Evolutionary conservation across 2,329 filamentous ascomycete species (phyloP).

Genomic region (Nemania abortiva): DNA sequence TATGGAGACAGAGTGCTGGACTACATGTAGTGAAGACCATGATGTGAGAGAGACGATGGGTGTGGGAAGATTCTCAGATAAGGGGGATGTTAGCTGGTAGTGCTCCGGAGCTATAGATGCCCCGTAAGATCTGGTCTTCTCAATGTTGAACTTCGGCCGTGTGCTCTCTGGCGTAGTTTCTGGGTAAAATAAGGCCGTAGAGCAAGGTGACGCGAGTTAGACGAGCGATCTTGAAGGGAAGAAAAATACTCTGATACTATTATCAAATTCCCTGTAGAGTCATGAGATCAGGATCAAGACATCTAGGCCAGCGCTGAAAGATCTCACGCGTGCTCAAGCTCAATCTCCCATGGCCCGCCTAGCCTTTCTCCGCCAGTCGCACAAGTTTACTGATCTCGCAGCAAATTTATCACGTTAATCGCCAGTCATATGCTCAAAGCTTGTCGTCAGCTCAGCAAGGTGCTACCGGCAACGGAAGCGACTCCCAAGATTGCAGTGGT

Average conservation of each 20-base stretch:
- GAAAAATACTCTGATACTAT: too few relatives aligned
- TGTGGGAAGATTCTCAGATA: neutral
- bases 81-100: constrained; percentile 13
- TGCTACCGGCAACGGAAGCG: neutral
- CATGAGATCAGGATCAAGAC: too few relatives aligned
- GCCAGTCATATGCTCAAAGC: neutral
- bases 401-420: neutral
- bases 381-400: too few relatives aligned
- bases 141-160: neutral
- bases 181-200: neutral
- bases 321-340: neutral
- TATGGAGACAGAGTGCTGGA: constrained; percentile 15
- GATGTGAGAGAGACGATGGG: constrained; percentile 7
- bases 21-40: constrained; percentile 17
- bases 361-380: too few relatives aligned
- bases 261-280: too few relatives aligned
- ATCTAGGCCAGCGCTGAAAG: neutral
- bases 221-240: too few relatives aligned
- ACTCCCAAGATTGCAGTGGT: neutral
- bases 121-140: neutral
- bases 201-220: too few relatives aligned
- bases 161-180: neutral
- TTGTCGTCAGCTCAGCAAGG: neutral
- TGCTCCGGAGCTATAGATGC: constrained; percentile 14
- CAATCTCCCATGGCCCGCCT: neutral